phyloP scores from a whole-genome alignment of 192 early-diverging fungal genomes.

The Mortierella antarctica region DNA sequence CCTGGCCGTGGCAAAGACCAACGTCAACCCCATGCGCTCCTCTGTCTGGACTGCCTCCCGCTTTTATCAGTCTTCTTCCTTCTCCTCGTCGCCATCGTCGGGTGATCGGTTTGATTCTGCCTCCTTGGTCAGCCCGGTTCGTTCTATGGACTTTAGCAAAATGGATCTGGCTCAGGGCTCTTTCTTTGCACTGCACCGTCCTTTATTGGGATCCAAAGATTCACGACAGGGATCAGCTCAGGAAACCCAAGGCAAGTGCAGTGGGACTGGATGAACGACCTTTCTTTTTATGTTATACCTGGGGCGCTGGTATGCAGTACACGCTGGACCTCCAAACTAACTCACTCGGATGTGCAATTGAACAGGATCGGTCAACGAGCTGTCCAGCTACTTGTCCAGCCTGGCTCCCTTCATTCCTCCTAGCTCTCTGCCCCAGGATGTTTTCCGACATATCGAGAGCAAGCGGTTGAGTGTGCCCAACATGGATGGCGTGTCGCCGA shows the following conservation, averaged over 20 bases:
- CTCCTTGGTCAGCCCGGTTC: slow-evolving; percentile 13
- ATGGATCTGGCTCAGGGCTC: slow-evolving; percentile 64
- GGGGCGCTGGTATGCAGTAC: too few relatives aligned
- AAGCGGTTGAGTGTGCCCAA: slow-evolving; percentile 7
- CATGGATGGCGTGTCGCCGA: slow-evolving; percentile 11
- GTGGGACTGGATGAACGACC: too few relatives aligned
- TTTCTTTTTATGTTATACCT: too few relatives aligned
- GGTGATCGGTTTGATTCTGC: slow-evolving; percentile 19
- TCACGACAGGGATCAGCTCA: not conserved
- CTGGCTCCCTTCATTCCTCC: slow-evolving; percentile 58
- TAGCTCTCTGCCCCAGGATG: slow-evolving; percentile 11
- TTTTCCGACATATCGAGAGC: slow-evolving; percentile 24
- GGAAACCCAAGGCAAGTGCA: slow-evolving; percentile 27
- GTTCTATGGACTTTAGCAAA: slow-evolving; percentile 21
- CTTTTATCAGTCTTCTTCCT: slow-evolving; percentile 42
- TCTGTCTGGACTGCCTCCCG: slow-evolving; percentile 12
- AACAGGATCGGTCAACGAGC: slow-evolving; percentile 23
- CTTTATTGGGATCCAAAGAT: slow-evolving; percentile 56
- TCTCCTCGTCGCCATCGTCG: slow-evolving; percentile 26
- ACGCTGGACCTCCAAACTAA: too few relatives aligned
- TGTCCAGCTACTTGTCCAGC: slow-evolving; percentile 47
- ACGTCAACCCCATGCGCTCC: slow-evolving; percentile 3
- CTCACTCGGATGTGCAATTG: not conserved
- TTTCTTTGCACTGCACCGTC: slow-evolving; percentile 70
- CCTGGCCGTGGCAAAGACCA: slow-evolving; percentile 7